phyloP scores from a whole-genome alignment of 2,329 filamentous ascomycete genomes.

The Colletotrichum sansevieriae region DNA sequence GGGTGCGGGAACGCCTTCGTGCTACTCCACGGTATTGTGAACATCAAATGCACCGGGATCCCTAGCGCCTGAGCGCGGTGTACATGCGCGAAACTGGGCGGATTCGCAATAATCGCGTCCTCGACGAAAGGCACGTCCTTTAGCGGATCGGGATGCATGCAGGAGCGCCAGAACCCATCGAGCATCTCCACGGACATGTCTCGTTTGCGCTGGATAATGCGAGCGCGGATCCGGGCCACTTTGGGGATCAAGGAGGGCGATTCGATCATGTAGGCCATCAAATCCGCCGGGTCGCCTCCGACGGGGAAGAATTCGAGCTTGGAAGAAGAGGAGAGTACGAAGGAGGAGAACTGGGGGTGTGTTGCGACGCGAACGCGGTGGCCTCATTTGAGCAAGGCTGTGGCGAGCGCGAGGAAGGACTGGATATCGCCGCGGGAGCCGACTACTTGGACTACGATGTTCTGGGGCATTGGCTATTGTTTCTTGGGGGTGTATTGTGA shows the following conservation, averaged over 20 bases:
- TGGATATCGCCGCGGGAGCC: conserved; percentile 68
- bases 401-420: conserved; percentile 66
- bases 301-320: conserved; percentile 66
- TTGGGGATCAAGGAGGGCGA: conserved; percentile 47
- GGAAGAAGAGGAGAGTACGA: conserved; percentile 52
- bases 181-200: conserved; percentile 45
- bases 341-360: conserved; percentile 60
- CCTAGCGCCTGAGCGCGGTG: conserved; percentile 60
- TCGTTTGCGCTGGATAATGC: conserved; percentile 46
- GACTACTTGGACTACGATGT: conserved; percentile 68
- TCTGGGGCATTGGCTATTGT: conserved; percentile 49
- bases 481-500: conserved; percentile 4
- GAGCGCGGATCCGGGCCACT: conserved; percentile 45
- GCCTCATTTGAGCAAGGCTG: conserved; percentile 59
- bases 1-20: conserved; percentile 81
- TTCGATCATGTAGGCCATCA: conserved; percentile 52
- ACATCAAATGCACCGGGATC: conserved; percentile 62
- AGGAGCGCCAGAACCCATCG: conserved; percentile 45
- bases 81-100: conserved; percentile 61
- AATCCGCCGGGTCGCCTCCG: conserved; percentile 63
- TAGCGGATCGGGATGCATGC: conserved; percentile 40
- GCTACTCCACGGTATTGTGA: conserved; percentile 80
- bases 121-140: conserved; percentile 58
- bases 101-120: conserved; percentile 64
- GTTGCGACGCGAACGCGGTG: conserved; percentile 66